Base-by-base conservation (phyloP, 176 grass and related monocot genomes). In the Otatea glauca region DNA sequence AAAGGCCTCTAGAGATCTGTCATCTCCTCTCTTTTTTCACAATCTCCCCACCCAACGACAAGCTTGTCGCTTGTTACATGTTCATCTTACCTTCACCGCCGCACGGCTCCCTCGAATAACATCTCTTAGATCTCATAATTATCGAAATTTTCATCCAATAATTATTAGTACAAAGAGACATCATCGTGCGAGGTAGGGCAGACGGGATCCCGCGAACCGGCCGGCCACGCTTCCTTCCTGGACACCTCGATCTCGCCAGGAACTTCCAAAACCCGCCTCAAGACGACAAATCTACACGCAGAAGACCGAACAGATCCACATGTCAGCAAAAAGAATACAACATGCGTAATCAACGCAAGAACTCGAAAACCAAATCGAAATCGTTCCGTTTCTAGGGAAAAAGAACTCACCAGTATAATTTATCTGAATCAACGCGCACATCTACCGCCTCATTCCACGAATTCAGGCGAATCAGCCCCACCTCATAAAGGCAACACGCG, bases 71-170 rank as follows among this genome's bases (percentile, higher is more conserved):
- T 43, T 83, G 68, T 63, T 83, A 90, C 80, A 87, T 44, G 41
- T 9, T 25, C 54, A 17, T 4, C 90, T 88, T 89, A 92, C 90
- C 87, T 70, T 82, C 82, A 27, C 54, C 9, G 55, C 49, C 29
- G 63, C 9, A 13, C n/a, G 10, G 58, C 67, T 47, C 18, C 32
- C n/a, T 69, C 65, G 45, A 41, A 18, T 7, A 69, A 62, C 50
- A 72, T 79, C 71, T 88, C 82, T 86, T 13, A 34, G 70, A 78
- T 84, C 85, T 71, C 88, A 90, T 87, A 91, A 91, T 91, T 80
- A 91, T 84, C 80, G 84, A 84, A 80, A 51, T 32, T 68, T 68
- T 16, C 61, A 48, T 90, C 81, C 13, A 77, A 82, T 86, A 86
- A 90, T 86, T 86, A 79, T 79, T 23, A 79, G 74, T 54, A 87